A percentile compares a stretch with the other conserved stretches of the same genome.
These are phyloP conservation scores for Eragrostis tef DNA, from an alignment of 202 grass and related monocot species.

Conservation along the genomic window DNA sequence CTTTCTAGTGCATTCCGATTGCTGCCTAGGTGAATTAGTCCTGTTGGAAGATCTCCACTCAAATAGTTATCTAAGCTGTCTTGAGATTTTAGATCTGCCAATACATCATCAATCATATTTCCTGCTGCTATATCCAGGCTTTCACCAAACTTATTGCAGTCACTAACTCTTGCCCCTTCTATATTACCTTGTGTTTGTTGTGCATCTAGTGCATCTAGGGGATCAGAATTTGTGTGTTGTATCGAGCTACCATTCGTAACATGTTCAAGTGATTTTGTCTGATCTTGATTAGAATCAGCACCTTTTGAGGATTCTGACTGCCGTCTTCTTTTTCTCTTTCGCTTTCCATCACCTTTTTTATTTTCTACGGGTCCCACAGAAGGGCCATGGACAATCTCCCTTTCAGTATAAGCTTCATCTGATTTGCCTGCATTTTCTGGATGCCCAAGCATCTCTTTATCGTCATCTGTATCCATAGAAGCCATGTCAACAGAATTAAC, in stretches of 20 bases:
- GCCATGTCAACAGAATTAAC: slow-evolving; percentile 17
- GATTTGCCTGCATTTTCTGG: slow-evolving; percentile 37
- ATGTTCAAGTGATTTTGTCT: slow-evolving; percentile 45
- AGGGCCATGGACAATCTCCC: slow-evolving; percentile 42
- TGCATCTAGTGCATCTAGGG: slow-evolving; percentile 42
- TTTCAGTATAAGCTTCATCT: slow-evolving; percentile 45
- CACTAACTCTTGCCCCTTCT: background rate
- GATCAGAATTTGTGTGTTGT: slow-evolving; percentile 36
- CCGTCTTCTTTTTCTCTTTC: slow-evolving; percentile 60
- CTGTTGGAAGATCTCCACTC: slow-evolving; percentile 23
- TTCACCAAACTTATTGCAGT: slow-evolving; percentile 34
- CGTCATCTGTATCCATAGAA: slow-evolving; percentile 5
- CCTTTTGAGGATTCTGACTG: slow-evolving; percentile 45
- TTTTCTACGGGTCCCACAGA: slow-evolving; percentile 40
- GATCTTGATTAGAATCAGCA: slow-evolving; percentile 49
- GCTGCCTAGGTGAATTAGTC: slow-evolving; percentile 15
- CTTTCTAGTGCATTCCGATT: slow-evolving; percentile 27
- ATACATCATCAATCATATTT: slow-evolving; percentile 47
- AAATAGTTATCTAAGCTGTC: slow-evolving; percentile 29
- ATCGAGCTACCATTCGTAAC: slow-evolving; percentile 38
- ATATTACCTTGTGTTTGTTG: slow-evolving; percentile 38
- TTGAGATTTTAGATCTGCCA: slow-evolving; percentile 52
- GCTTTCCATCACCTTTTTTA: slow-evolving; percentile 55
- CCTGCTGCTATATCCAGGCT: slow-evolving; percentile 27
- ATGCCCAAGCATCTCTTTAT: slow-evolving; percentile 19